phyloP scores from a whole-genome alignment of 345 rosid genomes.

The Boechera stricta region DNA sequence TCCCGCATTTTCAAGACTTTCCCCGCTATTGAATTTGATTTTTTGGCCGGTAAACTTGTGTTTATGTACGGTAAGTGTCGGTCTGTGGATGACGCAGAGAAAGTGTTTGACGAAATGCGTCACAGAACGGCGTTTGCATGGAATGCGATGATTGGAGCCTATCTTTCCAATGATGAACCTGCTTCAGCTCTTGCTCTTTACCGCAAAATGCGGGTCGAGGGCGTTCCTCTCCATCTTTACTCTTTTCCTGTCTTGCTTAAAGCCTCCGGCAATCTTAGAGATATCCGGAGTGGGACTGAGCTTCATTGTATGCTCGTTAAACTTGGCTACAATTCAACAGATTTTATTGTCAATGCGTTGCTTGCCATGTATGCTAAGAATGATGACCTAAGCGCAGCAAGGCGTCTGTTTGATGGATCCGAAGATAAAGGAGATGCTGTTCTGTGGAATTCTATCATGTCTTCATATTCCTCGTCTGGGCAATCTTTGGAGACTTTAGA shows the following conservation, averaged over 20 bases:
- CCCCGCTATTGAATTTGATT: constrained; percentile 36
- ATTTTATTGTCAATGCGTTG: constrained; percentile 67
- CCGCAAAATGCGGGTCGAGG: constrained; percentile 56
- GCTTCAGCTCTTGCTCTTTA: constrained; percentile 56
- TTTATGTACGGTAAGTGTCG: constrained; percentile 76
- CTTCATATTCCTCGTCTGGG: constrained; percentile 62
- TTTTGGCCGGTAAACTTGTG: constrained; percentile 70
- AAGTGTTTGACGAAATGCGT: constrained; percentile 68
- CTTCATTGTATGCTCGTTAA: constrained; percentile 69
- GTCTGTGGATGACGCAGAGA: constrained; percentile 56
- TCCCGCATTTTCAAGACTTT: constrained; percentile 57
- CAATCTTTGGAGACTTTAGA: constrained; percentile 58
- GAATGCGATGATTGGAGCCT: constrained; percentile 80
- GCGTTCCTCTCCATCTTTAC: constrained; percentile 57
- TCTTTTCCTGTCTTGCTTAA: constrained; percentile 68
- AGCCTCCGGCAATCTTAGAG: constrained; percentile 60
- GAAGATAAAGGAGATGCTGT: constrained; percentile 60
- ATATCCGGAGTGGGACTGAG: constrained; percentile 55
- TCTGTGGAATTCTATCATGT: constrained; percentile 79
- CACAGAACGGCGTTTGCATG: constrained; percentile 67
- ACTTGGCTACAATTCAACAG: constrained; percentile 49
- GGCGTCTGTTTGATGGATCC: constrained; percentile 61
- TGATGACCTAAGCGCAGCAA: constrained; percentile 60
- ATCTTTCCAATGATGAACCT: constrained; percentile 62
- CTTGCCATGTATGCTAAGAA: constrained; percentile 86